phyloP scores from a whole-genome alignment of 495 filamentous ascomycete species.

The Penicillium turbatum region DNA sequence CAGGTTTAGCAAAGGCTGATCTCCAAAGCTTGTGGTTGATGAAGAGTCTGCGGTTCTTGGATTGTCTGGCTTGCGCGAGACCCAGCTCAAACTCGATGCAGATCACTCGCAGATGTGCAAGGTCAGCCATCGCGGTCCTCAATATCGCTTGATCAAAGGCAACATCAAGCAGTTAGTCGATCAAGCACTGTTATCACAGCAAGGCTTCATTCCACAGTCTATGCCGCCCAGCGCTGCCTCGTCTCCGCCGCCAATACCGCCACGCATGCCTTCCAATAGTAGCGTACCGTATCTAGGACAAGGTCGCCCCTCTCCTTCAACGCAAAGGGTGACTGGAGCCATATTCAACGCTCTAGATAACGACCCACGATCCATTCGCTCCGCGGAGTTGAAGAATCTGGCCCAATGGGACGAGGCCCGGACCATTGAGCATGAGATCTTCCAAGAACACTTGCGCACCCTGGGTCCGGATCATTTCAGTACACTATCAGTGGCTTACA shows the following conservation, averaged over 20 bases:
- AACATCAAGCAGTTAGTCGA: conserved; percentile 39
- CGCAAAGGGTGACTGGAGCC: conserved; percentile 16
- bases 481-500: conserved; percentile 30
- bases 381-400: conserved; percentile 30
- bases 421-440: conserved; percentile 33
- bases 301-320: conserved; percentile 10
- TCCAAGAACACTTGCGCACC: conserved; percentile 32
- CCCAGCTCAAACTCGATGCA: conserved; percentile 38
- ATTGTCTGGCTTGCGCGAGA: conserved; percentile 35
- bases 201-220: conserved; percentile 33
- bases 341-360: conserved; percentile 25
- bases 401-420: conserved; percentile 34
- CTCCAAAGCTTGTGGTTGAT: conserved; percentile 33
- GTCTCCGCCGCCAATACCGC: conserved; percentile 28
- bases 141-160: conserved; percentile 38
- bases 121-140: conserved; percentile 28
- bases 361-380: conserved; percentile 29
- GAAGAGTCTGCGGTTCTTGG: conserved; percentile 39
- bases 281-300: conserved; percentile 27
- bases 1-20: conserved; percentile 10
- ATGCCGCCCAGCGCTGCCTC: conserved; percentile 3
- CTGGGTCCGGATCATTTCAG: conserved; percentile 36
- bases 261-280: conserved; percentile 34
- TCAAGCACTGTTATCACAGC: conserved; percentile 31
- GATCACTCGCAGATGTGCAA: conserved; percentile 43